These are phyloP conservation scores for Ophiocordyceps unilateralis DNA, from an alignment of 2,329 filamentous ascomycete genomes.

Conservation along the genomic window DNA sequence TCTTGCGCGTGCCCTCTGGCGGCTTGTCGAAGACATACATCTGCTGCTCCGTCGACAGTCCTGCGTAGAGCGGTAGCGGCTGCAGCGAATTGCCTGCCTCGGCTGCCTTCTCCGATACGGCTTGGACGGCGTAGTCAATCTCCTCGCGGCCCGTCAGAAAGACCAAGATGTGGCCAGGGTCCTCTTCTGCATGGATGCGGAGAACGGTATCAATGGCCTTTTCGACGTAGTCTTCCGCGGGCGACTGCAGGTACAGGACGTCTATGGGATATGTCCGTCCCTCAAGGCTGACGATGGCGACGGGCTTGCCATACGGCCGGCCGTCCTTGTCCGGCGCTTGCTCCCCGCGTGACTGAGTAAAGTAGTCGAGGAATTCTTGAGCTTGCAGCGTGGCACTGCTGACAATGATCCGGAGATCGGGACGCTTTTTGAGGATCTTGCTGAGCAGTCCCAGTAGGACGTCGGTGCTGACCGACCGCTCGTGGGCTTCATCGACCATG, in stretches of 20 bases:
- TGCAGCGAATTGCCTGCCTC: slow-evolving; percentile 28
- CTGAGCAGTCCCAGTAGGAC: slow-evolving; percentile 78
- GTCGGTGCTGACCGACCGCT: slow-evolving; percentile 83
- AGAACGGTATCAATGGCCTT: slow-evolving; percentile 68
- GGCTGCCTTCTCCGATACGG: slow-evolving; percentile 54
- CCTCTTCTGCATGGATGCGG: slow-evolving; percentile 69
- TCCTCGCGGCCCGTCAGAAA: slow-evolving; percentile 90
- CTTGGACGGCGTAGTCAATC: slow-evolving; percentile 68
- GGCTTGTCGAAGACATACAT: slow-evolving; percentile 86
- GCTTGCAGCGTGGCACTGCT: slow-evolving; percentile 90
- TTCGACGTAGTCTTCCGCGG: slow-evolving; percentile 76
- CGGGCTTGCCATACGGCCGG: slow-evolving; percentile 13
- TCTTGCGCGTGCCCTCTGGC: slow-evolving; percentile 68
- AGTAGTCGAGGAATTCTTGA: slow-evolving; percentile 70
- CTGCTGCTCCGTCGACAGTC: slow-evolving; percentile 76
- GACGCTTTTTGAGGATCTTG: slow-evolving; percentile 66
- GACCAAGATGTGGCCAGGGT: slow-evolving; percentile 71
- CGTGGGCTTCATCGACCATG: slow-evolving; percentile 96
- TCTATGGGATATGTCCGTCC: slow-evolving; percentile 83
- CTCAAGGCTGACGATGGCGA: slow-evolving; percentile 62
- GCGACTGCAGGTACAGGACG: slow-evolving; percentile 59
- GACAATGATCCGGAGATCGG: slow-evolving; percentile 73
- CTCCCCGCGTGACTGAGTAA: slow-evolving; percentile 28
- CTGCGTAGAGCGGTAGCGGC: slow-evolving; percentile 67
- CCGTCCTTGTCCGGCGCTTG: slow-evolving; percentile 1